These are phyloP conservation scores for Ustilago trichophora DNA, from an alignment of 1,284 basidiomycete species.

Conservation along the genomic window DNA sequence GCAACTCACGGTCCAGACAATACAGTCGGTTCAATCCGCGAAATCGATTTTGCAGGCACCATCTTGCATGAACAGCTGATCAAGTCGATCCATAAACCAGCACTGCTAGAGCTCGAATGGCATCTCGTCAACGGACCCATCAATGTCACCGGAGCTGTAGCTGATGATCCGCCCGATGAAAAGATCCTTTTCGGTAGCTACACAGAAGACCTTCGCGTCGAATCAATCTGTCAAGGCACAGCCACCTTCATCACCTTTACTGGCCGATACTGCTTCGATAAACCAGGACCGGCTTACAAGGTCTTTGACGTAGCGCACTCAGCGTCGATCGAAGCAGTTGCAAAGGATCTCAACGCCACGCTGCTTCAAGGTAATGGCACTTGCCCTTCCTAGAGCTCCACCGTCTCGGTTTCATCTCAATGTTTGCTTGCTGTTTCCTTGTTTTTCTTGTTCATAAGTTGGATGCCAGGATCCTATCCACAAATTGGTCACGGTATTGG, in stretches of 20 bases:
- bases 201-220: slow-evolving; percentile 27
- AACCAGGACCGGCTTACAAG: slow-evolving; percentile 26
- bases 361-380: slow-evolving; percentile 24
- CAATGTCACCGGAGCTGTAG: slow-evolving; percentile 30
- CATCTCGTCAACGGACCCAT: slow-evolving; percentile 31
- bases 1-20: slow-evolving; percentile 18
- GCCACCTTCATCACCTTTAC: slow-evolving; percentile 32
- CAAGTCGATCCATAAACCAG: slow-evolving; percentile 20
- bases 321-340: slow-evolving; percentile 22
- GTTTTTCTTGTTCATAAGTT: too few species aligned
- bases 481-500: too few species aligned
- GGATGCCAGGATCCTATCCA: too few species aligned
- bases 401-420: too few species aligned
- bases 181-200: slow-evolving; percentile 27
- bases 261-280: slow-evolving; percentile 29
- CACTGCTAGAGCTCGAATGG: slow-evolving; percentile 29
- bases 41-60: slow-evolving; percentile 30
- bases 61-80: slow-evolving; percentile 32
- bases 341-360: slow-evolving; percentile 17
- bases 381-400: slow-evolving; percentile 21
- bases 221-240: slow-evolving; percentile 19
- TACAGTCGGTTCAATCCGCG: slow-evolving; percentile 19
- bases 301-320: slow-evolving; percentile 30
- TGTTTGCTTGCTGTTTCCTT: too few species aligned
- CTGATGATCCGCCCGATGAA: slow-evolving; percentile 24